Evolutionary conservation across 352 stramenopile species (phyloP), one percentile per base, ranked within the genome.

Genomic region (Phytopythium cucurbitacearum): DNA sequence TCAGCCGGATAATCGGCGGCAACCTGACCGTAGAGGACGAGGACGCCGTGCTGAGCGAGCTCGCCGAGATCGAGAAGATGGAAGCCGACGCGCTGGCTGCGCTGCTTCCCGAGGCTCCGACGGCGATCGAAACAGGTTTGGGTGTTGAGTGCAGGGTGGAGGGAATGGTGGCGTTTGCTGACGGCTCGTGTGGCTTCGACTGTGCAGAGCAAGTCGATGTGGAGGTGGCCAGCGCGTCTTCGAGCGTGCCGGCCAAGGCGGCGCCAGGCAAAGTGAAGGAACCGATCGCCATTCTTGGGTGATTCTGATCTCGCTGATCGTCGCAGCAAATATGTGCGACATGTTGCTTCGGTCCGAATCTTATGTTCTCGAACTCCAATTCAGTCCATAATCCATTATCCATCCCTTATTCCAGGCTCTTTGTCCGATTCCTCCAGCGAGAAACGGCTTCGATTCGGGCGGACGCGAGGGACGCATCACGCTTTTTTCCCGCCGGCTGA

Each of bases 1-100:
- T 96, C 59, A 91, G 87, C 45, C 66, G 77, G 38, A 65, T 96
- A 40, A 86, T 96, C 38, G 80, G 76, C 34, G 71, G 78, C 54
- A 89, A 53, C 35, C 64, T 95, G 54, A 91, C 78, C 4, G 68
- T 89, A 38, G 76, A 92, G 57, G 86, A 94, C 64, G 87, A 96
- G 65, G 83, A 94, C 48, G 83, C 76, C 34, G 81, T 95, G 44
- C 73, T 96, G 21, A 80, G 66, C 38, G 86, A 96, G 49, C 70
- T 95, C 15, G 84, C 82, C 3, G 85, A 88, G 59, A 94, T 95
- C 50, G 85, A 96, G 54, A 69, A 72, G 39, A 51, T 84, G 56
- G 85, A 95, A 51, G 80, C 77, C 1, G 66, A 71, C 7, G 59
- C 53, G 7, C 71, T 95, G 10, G 72, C 73, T 16, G 57, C 67